Conservation (phyloP, 225 moss, liverwort and hornwort genomes). For the Pleurozium schreberi region DNA sequence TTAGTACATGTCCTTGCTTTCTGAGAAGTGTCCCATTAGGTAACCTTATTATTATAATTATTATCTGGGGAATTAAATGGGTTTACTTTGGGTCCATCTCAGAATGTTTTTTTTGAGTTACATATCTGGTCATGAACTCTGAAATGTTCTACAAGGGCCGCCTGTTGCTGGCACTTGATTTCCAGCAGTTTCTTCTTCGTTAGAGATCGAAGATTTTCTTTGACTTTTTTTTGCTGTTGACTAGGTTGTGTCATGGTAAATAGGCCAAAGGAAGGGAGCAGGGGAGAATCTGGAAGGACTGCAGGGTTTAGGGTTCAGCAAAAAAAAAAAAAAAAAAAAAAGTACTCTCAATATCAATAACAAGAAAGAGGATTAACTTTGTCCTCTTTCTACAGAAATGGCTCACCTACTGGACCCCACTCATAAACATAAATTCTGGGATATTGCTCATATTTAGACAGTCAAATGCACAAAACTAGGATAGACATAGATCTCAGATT, state of each 20-base stretch:
- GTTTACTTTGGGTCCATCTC: background rate
- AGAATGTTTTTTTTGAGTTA: background rate
- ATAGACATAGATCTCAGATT: background rate
- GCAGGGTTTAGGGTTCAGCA: background rate
- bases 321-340: background rate
- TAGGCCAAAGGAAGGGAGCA: background rate
- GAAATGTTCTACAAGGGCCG: slow-evolving; percentile 9
- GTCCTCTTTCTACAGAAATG: background rate
- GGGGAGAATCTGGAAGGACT: slow-evolving; percentile 7
- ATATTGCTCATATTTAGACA: background rate
- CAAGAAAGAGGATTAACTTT: background rate
- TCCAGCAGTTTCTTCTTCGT: background rate
- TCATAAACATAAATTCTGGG: background rate
- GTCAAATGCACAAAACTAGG: background rate
- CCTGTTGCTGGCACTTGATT: background rate
- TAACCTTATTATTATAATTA: no score
- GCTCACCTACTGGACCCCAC: background rate
- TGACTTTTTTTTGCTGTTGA: background rate
- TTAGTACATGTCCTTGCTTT: background rate
- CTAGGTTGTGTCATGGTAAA: background rate
- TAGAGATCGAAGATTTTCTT: background rate
- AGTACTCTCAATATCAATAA: background rate
- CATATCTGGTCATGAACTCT: background rate
- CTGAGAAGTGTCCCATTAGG: background rate
- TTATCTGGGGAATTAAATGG: background rate